Base-by-base conservation (phyloP, 192 early-diverging fungal genomes). In the Cladochytrium replicatum region DNA sequence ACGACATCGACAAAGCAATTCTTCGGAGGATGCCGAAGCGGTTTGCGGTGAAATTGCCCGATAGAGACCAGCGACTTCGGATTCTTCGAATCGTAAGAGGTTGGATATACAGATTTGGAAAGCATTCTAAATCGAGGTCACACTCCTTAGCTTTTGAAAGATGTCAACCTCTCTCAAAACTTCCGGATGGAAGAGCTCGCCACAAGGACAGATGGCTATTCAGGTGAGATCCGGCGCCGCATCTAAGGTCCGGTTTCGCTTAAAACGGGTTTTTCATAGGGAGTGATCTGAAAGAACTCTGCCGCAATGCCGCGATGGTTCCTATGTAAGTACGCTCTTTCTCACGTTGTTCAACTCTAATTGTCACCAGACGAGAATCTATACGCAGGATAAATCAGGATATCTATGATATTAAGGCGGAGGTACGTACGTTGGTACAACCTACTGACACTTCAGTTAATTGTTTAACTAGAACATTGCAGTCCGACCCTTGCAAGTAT, bases 1-100 rank as follows among this genome's bases (percentile, higher is more conserved):
- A 87, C 65, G 96, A 99, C 61, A 92, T 99, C 44, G 96, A 99
- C 58, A 74, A 85, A 28, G 96, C 96, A n/a, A 95, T 99, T 61
- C 63, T 99, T 43, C 69, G 96, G 30, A 73, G 96, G 41, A 99
- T 99, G 96, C 96, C 96, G 26, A 97, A 96, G 66, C 72, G 88
- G 24, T 95, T 93, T 52, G 80, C 82, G 13, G 77, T 99, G 27
- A 61, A 70, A 60, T 68, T 97, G 46, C 96, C 96, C 11, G 82
- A 79, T 28, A 70, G 75, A 13, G 72, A 80, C 30, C 93, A 97
- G 75, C 71, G 96, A 39, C 77, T 63, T 48, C 78, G 84, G 38
- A 91, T 99, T 44, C 69, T 99, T 30, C 57, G 38, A 43, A 46
- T 74, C 60, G 78, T 74, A 51, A n/a, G n/a, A n/a, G n/a, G n/a